Conservation (phyloP, 177 flowering plant species). For the Vitis hybrid region DNA sequence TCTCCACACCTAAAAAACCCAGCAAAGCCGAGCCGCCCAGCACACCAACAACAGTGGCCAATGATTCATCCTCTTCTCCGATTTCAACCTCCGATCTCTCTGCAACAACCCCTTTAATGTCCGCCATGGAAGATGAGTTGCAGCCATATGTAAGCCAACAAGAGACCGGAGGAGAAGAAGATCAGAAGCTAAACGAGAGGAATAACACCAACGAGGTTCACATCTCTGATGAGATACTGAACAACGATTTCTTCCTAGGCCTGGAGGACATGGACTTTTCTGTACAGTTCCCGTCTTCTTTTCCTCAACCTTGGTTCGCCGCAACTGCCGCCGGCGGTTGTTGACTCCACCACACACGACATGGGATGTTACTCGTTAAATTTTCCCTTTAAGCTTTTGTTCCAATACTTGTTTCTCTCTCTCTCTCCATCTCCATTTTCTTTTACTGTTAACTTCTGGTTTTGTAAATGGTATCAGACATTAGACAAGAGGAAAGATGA, state of each 20-base stretch:
- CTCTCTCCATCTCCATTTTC: too few species aligned
- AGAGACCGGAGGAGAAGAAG: not conserved
- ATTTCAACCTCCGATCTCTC: slow-evolving; percentile 2
- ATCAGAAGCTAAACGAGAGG: not conserved
- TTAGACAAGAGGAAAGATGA: too few species aligned
- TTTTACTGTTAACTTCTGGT: too few species aligned
- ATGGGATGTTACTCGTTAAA: not conserved
- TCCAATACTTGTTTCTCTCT: not conserved
- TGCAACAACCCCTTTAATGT: slow-evolving; percentile 5
- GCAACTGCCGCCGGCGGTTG: not conserved
- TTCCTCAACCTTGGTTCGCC: not conserved
- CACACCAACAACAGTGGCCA: not conserved
- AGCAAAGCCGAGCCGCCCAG: not conserved
- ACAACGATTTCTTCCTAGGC: slow-evolving; percentile 27
- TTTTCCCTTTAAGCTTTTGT: not conserved
- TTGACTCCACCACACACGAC: not conserved
- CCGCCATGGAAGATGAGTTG: slow-evolving; percentile 12
- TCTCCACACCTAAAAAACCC: slow-evolving; percentile 6
- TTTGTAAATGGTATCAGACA: too few species aligned
- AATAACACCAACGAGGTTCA: not conserved
- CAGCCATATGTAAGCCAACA: not conserved
- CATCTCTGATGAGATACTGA: slow-evolving; percentile 7
- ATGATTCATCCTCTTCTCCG: not conserved
- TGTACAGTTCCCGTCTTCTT: slow-evolving; percentile 12
- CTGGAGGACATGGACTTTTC: slow-evolving; percentile 25